Conservation (phyloP, 306 rosid genomes). For the Corylus avellana region DNA sequence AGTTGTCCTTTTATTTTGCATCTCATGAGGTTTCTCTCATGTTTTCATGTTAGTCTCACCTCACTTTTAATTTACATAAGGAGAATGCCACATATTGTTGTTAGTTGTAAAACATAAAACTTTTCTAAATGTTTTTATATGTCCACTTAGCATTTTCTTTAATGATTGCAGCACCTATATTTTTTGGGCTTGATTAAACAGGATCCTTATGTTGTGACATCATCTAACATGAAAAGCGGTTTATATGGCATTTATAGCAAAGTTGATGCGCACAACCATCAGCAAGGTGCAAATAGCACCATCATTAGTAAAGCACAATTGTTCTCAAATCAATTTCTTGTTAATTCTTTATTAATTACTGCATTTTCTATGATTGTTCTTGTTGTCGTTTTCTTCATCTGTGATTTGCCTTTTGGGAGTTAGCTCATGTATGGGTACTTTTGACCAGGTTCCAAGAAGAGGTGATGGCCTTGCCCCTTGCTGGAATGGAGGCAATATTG, state of each 20-base stretch:
- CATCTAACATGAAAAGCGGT: neutral
- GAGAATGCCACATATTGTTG: neutral
- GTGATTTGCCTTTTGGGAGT: conserved; percentile 15
- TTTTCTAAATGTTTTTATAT: neutral
- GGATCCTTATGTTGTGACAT: neutral
- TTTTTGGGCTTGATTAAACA: neutral
- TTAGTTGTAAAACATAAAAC: neutral
- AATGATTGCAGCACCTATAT: neutral
- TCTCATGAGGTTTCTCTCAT: neutral
- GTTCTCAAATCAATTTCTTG: neutral
- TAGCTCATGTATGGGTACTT: conserved; percentile 25
- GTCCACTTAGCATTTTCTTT: neutral
- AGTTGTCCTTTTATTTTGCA: neutral
- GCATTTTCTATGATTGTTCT: neutral
- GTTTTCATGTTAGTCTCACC: neutral
- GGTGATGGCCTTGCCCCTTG: conserved; percentile 83
- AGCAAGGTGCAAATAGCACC: neutral
- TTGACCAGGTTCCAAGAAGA: conserved; percentile 81
- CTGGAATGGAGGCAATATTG: conserved; percentile 89
- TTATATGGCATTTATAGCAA: neutral
- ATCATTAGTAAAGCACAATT: neutral
- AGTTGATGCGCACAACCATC: neutral
- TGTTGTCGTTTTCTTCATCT: neutral
- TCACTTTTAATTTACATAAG: neutral
- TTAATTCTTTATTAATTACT: neutral